Percentiles rank a stretch among this genome's conserved stretches.
phyloP scores from a whole-genome alignment of 129 eudicot species.

The Mikania micrantha region DNA sequence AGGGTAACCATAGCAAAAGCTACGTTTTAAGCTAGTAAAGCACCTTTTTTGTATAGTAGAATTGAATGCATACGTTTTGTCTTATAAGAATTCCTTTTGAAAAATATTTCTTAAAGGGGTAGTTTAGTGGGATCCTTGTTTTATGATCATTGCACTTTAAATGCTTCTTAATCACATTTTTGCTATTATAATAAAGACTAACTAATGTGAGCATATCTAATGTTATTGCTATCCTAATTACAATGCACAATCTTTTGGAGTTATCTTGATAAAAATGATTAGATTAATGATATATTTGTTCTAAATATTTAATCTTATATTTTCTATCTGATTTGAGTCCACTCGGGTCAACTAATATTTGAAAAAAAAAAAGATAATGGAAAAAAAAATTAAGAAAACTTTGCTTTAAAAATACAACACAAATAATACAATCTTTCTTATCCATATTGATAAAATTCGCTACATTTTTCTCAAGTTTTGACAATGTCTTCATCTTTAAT shows the following conservation, averaged over 20 bases:
- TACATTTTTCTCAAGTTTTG: slow-evolving; percentile 8
- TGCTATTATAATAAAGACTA: neutral
- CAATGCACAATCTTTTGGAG: slow-evolving; percentile 19
- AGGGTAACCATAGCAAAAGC: neutral
- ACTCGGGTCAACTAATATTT: too few relatives aligned
- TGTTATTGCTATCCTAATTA: slow-evolving; percentile 28
- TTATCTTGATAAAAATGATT: slow-evolving; percentile 6
- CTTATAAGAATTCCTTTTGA: slow-evolving; percentile 5
- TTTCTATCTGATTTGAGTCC: neutral
- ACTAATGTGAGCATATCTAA: slow-evolving; percentile 6
- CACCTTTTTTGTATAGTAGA: neutral
- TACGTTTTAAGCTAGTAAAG: neutral
- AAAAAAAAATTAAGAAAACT: too few relatives aligned
- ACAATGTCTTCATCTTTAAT: slow-evolving; percentile 11
- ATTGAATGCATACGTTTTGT: neutral
- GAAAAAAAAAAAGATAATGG: too few relatives aligned
- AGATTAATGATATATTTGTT: neutral
- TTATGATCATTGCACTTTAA: neutral
- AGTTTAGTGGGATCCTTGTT: slow-evolving; percentile 16
- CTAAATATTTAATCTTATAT: neutral
- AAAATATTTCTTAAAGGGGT: slow-evolving; percentile 16
- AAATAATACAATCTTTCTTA: neutral
- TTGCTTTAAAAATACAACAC: too few relatives aligned
- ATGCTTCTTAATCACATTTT: slow-evolving; percentile 19
- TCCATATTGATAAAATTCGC: neutral